Conservation (phyloP, 2,329 filamentous ascomycete species). For the Aspergillus sojae region DNA sequence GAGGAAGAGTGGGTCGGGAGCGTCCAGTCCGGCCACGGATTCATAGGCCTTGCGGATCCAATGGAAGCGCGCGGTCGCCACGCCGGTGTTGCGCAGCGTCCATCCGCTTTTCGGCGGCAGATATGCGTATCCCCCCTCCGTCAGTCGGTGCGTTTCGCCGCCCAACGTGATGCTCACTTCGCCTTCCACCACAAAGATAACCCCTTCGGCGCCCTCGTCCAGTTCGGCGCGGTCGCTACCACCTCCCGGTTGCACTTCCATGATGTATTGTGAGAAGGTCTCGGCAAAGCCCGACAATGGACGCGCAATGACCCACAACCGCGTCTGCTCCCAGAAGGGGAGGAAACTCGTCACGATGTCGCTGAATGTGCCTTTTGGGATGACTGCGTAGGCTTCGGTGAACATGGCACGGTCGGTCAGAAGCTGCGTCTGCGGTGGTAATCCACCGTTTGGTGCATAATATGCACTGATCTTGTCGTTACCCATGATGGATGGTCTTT, state of each 20-base stretch:
- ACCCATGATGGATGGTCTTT: neutral
- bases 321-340: conserved; percentile 30
- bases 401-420: conserved; percentile 32
- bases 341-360: conserved; percentile 30
- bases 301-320: conserved; percentile 28
- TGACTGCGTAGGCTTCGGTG: conserved; percentile 28
- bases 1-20: conserved; percentile 26
- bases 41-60: conserved; percentile 30
- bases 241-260: conserved; percentile 28
- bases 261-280: conserved; percentile 32
- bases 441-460: conserved; percentile 27
- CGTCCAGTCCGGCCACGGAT: conserved; percentile 23
- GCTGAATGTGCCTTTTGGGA: conserved; percentile 27
- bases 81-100: conserved; percentile 24
- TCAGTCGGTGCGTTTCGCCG: conserved; percentile 20
- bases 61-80: conserved; percentile 26
- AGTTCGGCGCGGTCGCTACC: conserved; percentile 27
- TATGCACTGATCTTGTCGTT: conserved; percentile 33
- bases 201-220: conserved; percentile 23
- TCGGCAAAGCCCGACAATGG: conserved; percentile 29
- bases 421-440: conserved; percentile 27
- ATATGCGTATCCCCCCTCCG: conserved; percentile 28
- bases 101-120: conserved; percentile 28
- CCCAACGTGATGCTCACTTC: conserved; percentile 23
- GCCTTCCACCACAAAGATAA: conserved; percentile 27